A percentile compares a stretch with the other conserved stretches of the same genome.
These are phyloP conservation scores for Apiospora arundinis DNA, from an alignment of 2,329 filamentous ascomycete species.

Conservation along the genomic window DNA sequence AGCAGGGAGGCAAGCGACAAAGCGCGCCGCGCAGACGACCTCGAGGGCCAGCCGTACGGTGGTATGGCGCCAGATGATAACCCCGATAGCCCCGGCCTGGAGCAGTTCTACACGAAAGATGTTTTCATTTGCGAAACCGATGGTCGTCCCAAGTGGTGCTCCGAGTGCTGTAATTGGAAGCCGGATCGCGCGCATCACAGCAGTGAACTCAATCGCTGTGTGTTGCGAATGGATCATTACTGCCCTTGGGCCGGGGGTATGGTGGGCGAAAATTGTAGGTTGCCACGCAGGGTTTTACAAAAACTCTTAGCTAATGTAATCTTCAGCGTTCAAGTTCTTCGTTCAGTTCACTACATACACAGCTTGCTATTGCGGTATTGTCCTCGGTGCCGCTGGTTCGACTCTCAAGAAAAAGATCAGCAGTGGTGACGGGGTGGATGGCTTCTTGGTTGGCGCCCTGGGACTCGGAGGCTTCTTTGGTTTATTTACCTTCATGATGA, in stretches of 20 bases:
- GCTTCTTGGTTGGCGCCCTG: constrained; percentile 70
- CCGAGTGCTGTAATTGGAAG: constrained; percentile 84
- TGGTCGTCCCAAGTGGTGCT: constrained; percentile 87
- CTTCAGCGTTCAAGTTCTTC: constrained; percentile 84
- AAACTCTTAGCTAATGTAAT: constrained; percentile 22
- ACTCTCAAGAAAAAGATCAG: constrained; percentile 63
- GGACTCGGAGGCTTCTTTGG: constrained; percentile 75
- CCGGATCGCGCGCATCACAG: constrained; percentile 88
- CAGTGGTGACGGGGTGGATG: constrained; percentile 52
- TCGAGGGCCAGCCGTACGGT: constrained; percentile 43
- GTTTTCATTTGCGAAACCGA: constrained; percentile 84
- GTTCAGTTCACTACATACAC: constrained; percentile 84
- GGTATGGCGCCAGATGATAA: constrained; percentile 48
- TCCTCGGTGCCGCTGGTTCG: constrained; percentile 68
- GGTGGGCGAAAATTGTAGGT: constrained; percentile 77
- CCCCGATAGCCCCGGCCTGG: constrained; percentile 71
- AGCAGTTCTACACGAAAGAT: constrained; percentile 81
- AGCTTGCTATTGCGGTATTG: constrained; percentile 68
- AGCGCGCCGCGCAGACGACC: constrained; percentile 33
- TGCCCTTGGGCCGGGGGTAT: constrained; percentile 98
- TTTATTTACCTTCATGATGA: constrained; percentile 83
- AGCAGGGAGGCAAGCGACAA: constrained; percentile 32
- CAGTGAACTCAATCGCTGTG: constrained; percentile 79
- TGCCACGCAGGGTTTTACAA: background rate
- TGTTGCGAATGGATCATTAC: constrained; percentile 92